Evolutionary conservation across 2,329 filamentous ascomycete species (phyloP), one percentile per base, ranked within the genome.

Genomic region (Epichloe sibirici): DNA sequence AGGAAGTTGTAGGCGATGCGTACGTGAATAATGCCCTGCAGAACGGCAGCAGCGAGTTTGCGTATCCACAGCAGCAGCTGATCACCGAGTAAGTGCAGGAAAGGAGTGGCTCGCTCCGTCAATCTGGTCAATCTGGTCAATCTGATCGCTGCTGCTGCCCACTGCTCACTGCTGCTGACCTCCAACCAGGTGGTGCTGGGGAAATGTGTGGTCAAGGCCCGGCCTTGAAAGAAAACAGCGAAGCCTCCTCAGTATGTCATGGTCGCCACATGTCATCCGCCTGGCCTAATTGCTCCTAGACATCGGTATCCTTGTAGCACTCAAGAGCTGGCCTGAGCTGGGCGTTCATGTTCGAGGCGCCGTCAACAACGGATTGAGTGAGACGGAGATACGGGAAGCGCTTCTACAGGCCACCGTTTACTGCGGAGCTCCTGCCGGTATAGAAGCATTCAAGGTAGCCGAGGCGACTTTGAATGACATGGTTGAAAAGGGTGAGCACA

Each of bases 261-360:
- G 5, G 5, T 23, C 28, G 21, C 25, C 12, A 11, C 5, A 12
- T 12, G 11, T 21, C 35, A 39, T 37, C 23, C 44, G n/a, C 5
- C 47, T 15, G 21, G 42, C n/a, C 42, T 44, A 1, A 44, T 12
- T 6, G 5, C 13, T 23, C 21, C 17, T 12, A 50, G 48, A 50
- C 9, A 44, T 85, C 44, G 80, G 75, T 39, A 83, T 85, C 75
- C 69, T 85, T 45, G 78, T 77, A 63, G 78, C 78, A 1, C 65
- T 83, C 57, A 82, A 82, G 56, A 71, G 76, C 15, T 71, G 70
- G 35, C 72, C 75, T 0, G 82, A 85, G 59, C 69, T 85, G 45
- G 79, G 69, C 0, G 72, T 82, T 3, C 82, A 85, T 61, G 70
- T 81, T 13, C 71, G 79, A 25, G 81, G 81, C 1, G 82, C 81